Conservation (phyloP, 2,329 filamentous ascomycete genomes). For the Aureobasidium uvarum region DNA sequence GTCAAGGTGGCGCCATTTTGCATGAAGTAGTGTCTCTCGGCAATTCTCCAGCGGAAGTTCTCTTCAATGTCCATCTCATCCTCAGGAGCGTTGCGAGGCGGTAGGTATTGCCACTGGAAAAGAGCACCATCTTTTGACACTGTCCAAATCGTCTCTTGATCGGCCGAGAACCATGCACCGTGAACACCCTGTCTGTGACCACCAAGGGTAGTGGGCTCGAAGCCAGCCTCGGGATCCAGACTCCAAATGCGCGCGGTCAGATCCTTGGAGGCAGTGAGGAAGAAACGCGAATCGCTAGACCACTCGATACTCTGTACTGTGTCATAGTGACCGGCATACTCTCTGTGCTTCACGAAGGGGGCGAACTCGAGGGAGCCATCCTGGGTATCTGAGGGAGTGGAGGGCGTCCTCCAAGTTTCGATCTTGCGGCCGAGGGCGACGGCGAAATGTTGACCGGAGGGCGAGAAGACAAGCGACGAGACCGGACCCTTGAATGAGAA, state of each 20-base stretch:
- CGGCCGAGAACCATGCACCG: slow-evolving; percentile 93
- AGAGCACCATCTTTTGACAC: slow-evolving; percentile 96
- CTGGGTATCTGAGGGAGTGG: slow-evolving; percentile 68
- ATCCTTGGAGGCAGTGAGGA: slow-evolving; percentile 88
- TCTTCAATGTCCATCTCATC: slow-evolving; percentile 57
- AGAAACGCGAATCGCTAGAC: slow-evolving; percentile 95
- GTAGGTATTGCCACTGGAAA: slow-evolving; percentile 85
- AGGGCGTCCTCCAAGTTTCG: slow-evolving; percentile 95
- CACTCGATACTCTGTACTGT: slow-evolving; percentile 82
- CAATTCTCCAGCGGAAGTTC: slow-evolving; percentile 84
- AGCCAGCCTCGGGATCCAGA: slow-evolving; percentile 78
- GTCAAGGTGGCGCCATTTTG: slow-evolving; percentile 83
- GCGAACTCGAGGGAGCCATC: slow-evolving; percentile 90
- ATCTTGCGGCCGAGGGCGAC: slow-evolving; percentile 83
- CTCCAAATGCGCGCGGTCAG: slow-evolving; percentile 95
- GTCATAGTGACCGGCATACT: slow-evolving; percentile 86
- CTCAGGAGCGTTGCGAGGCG: slow-evolving; percentile 56
- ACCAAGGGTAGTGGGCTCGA: slow-evolving; percentile 82
- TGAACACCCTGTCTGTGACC: slow-evolving; percentile 89
- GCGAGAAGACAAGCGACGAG: slow-evolving; percentile 83
- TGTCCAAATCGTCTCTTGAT: slow-evolving; percentile 95
- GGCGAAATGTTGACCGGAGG: slow-evolving; percentile 86
- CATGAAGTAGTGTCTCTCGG: slow-evolving; percentile 90
- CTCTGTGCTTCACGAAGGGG: slow-evolving; percentile 85
- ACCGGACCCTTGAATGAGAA: slow-evolving; percentile 90